Evolutionary conservation across 148 eudicot genomes (phyloP).

Genomic region (Cornus suecica): DNA sequence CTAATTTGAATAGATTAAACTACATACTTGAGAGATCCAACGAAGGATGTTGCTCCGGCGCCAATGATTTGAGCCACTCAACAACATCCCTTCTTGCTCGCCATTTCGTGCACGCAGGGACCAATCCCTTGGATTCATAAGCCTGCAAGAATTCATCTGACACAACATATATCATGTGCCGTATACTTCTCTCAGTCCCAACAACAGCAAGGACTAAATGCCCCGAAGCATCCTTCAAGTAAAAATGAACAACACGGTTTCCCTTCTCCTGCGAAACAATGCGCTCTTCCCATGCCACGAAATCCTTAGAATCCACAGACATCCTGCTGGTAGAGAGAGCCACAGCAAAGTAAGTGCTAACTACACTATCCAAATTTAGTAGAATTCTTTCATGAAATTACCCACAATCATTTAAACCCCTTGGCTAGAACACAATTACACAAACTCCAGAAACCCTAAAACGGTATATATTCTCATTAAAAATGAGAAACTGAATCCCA

Average conservation of each 20-base stretch:
- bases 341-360: neutral
- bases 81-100: conserved; percentile 38
- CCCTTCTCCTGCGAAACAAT: conserved; percentile 33
- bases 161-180: conserved; percentile 47
- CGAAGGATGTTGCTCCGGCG: conserved; percentile 14
- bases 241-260: conserved; percentile 39
- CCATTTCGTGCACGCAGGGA: conserved; percentile 34
- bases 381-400: conserved; percentile 6
- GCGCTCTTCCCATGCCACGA: conserved; percentile 48
- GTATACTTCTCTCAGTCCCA: conserved; percentile 47
- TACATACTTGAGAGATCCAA: conserved; percentile 27
- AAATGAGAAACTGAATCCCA: too few species aligned
- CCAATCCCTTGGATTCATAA: conserved; percentile 20
- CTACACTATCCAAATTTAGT: neutral
- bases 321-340: conserved; percentile 22
- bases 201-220: conserved; percentile 38
- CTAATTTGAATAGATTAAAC: neutral
- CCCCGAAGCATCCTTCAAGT: conserved; percentile 28
- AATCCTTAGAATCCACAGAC: conserved; percentile 15
- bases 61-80: conserved; percentile 35
- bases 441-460: neutral
- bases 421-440: neutral
- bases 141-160: conserved; percentile 32
- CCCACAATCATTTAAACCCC: neutral
- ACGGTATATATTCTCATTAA: neutral